These are phyloP conservation scores for Uronychia setigera DNA, from an alignment of 73 alveolate genomes.

Conservation along the genomic window DNA sequence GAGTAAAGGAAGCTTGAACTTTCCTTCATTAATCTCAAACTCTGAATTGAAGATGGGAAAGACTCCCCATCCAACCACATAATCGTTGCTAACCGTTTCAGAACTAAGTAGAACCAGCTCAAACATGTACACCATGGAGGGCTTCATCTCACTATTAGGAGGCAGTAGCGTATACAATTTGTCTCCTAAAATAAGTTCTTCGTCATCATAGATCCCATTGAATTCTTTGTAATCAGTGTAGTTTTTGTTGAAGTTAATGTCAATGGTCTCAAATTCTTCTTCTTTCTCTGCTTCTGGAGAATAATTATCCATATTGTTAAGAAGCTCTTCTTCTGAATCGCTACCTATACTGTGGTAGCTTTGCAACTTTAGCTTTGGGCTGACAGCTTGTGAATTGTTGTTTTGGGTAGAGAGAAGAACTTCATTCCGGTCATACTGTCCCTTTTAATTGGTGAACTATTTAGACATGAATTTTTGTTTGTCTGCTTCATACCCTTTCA, in stretches of 20 bases:
- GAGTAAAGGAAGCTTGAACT: conserved; percentile 68
- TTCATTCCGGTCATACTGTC: too few relatives aligned
- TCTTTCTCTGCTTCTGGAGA: too few relatives aligned
- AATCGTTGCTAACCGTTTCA: conserved; percentile 50
- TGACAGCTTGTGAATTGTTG: too few relatives aligned
- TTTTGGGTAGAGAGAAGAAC: too few relatives aligned
- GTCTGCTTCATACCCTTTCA: conserved; percentile 19
- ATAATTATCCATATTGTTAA: conserved; percentile 16
- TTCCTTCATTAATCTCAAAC: conserved; percentile 61
- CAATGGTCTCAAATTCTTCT: background rate
- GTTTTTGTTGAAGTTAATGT: conserved; percentile 16
- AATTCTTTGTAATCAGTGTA: conserved; percentile 43
- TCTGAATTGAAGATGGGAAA: conserved; percentile 67
- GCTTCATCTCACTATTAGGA: conserved; percentile 35
- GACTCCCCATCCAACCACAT: conserved; percentile 76
- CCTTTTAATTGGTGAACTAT: too few relatives aligned
- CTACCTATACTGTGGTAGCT: background rate
- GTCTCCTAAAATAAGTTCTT: conserved; percentile 43
- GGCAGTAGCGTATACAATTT: conserved; percentile 47
- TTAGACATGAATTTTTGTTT: conserved; percentile 41
- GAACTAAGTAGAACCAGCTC: conserved; percentile 45
- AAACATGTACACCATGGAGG: conserved; percentile 60
- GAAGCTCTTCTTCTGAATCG: background rate
- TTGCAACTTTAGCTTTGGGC: conserved; percentile 2
- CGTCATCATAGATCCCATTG: conserved; percentile 56